A percentile compares a stretch with the other conserved stretches of the same genome.
These are phyloP conservation scores for Ottelia alismoides DNA, from an alignment of 106 monocot genomes.

Conservation along the genomic window DNA sequence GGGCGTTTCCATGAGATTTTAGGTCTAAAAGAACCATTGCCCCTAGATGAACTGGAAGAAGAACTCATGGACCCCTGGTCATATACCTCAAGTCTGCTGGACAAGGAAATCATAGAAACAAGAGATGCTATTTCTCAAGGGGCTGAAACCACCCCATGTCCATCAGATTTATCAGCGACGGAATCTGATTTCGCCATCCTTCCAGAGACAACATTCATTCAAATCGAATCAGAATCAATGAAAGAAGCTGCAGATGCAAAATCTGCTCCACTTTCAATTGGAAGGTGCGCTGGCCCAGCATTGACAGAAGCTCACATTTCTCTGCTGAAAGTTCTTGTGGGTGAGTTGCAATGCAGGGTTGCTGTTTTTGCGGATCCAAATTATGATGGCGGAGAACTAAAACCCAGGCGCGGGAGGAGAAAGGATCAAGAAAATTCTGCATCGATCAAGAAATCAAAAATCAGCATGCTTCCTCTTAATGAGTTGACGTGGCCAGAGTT, in stretches of 20 bases:
- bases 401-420: conserved; percentile 74
- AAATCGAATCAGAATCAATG: conserved; percentile 35
- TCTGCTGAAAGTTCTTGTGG: conserved; percentile 68
- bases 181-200: conserved; percentile 15
- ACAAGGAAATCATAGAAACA: conserved; percentile 17
- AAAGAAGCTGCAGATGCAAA: conserved; percentile 47
- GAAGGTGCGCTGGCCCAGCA: conserved; percentile 52
- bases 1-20: conserved; percentile 81
- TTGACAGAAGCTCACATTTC: conserved; percentile 59
- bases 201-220: conserved; percentile 33
- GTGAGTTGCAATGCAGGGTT: conserved; percentile 55
- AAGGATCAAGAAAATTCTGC: conserved; percentile 43
- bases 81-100: conserved; percentile 16
- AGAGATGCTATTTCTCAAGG: conserved; percentile 14
- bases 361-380: conserved; percentile 67
- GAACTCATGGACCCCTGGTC: conserved; percentile 94
- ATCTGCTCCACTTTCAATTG: conserved; percentile 41
- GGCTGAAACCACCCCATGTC: conserved; percentile 20
- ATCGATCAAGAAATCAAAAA: conserved; percentile 43
- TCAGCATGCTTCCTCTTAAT: conserved; percentile 56
- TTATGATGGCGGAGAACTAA: conserved; percentile 62
- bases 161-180: conserved; percentile 2
- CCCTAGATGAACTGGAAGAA: conserved; percentile 76
- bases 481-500: conserved; percentile 97
- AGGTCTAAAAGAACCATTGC: conserved; percentile 61